phyloP scores from a whole-genome alignment of 2,329 filamentous ascomycete genomes.

The Penicillium olsonii region DNA sequence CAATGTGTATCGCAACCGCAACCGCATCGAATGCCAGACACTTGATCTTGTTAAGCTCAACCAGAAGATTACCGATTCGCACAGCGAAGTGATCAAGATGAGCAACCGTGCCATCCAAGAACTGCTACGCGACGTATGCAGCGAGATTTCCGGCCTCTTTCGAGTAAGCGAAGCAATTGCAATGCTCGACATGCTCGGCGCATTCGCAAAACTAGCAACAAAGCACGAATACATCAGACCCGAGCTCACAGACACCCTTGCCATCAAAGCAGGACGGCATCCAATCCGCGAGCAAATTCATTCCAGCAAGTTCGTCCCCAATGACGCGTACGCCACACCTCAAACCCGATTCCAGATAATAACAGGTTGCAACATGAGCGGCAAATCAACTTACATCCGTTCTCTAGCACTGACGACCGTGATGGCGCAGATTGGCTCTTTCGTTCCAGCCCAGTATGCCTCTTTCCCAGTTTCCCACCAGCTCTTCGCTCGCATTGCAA shows the following conservation, averaged over 20 bases:
- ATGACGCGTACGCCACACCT: constrained; percentile 82
- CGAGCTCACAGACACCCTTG: constrained; percentile 67
- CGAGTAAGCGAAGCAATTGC: constrained; percentile 83
- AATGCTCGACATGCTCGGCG: constrained; percentile 79
- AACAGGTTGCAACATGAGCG: constrained; percentile 97
- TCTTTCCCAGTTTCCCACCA: constrained; percentile 77
- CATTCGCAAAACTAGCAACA: constrained; percentile 74
- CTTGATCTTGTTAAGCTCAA: constrained; percentile 80
- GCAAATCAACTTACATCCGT: constrained; percentile 93
- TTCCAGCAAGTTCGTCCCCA: constrained; percentile 72
- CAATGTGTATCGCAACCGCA: constrained; percentile 72
- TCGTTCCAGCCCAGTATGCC: constrained; percentile 83
- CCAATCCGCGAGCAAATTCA: constrained; percentile 76
- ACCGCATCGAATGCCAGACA: constrained; percentile 84
- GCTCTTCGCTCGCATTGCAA: constrained; percentile 83
- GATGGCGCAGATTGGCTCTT: constrained; percentile 92
- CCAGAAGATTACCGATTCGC: constrained; percentile 73
- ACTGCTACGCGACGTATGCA: constrained; percentile 71
- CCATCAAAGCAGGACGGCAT: constrained; percentile 73
- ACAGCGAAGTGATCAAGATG: constrained; percentile 79
- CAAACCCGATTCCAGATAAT: constrained; percentile 87
- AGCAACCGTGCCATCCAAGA: constrained; percentile 75
- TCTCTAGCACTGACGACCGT: constrained; percentile 80
- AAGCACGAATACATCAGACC: constrained; percentile 69
- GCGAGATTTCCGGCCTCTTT: constrained; percentile 73